Evolutionary conservation across 805 yeast species (phyloP).

Genomic region (Wickerhamiella azymoides): DNA sequence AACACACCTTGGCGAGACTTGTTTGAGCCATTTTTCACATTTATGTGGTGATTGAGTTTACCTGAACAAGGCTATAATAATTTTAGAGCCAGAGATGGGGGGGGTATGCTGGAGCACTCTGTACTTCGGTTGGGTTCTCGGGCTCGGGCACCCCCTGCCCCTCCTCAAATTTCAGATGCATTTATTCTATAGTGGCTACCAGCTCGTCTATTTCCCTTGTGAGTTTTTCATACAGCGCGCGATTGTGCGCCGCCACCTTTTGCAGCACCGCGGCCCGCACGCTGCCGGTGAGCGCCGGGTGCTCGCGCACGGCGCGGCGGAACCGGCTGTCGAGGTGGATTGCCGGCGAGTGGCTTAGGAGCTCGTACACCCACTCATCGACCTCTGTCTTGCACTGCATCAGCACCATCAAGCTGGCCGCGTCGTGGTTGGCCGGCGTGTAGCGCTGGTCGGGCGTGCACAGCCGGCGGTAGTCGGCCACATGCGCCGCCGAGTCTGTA

Average conservation of each 20-base stretch:
- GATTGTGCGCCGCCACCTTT: neutral
- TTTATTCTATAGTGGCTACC: neutral
- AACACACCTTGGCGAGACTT: too few species aligned
- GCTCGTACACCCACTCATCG: neutral
- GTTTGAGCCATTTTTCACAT: too few species aligned
- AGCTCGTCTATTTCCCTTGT: neutral
- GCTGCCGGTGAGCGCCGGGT: neutral
- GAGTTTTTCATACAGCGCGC: neutral
- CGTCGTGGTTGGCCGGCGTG: constrained; percentile 1
- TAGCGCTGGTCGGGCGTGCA: neutral
- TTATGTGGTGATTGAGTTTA: too few species aligned
- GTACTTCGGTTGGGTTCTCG: too few species aligned
- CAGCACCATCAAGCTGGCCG: constrained; percentile 1
- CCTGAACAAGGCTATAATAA: too few species aligned
- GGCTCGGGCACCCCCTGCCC: too few species aligned
- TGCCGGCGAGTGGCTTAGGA: neutral
- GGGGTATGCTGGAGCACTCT: too few species aligned
- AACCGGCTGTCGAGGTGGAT: neutral
- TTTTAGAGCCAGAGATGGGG: too few species aligned
- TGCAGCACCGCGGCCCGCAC: neutral
- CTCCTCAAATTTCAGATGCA: too few species aligned
- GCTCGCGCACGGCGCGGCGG: neutral
- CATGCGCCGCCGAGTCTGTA: constrained; percentile 4
- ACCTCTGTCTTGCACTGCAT: neutral
- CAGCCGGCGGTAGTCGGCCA: constrained; percentile 1